Conservation (phyloP, 192 early-diverging fungal genomes). For the Blastocladiella britannica region DNA sequence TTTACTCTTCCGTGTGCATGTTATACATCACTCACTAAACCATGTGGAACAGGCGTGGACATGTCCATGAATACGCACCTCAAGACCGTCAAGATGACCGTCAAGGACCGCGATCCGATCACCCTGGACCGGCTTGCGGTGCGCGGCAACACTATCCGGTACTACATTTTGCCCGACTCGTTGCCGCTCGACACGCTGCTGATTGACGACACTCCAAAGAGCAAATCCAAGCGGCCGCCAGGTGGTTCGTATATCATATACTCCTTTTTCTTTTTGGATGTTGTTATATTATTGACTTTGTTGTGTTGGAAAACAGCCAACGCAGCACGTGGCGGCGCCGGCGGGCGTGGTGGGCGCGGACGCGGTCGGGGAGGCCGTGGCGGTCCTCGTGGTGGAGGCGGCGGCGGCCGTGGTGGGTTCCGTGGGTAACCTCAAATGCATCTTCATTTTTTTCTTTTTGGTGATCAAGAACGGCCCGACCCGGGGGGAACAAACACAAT, state of each 20-base stretch:
- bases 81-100: slow-evolving; percentile 96
- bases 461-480: too few relatives aligned
- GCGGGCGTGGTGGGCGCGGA: too few relatives aligned
- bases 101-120: slow-evolving; percentile 75
- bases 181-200: slow-evolving; percentile 87
- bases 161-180: slow-evolving; percentile 87
- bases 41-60: slow-evolving; percentile 49
- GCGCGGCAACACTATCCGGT: slow-evolving; percentile 85
- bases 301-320: background rate
- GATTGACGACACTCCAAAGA: slow-evolving; percentile 84
- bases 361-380: too few relatives aligned
- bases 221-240: slow-evolving; percentile 73
- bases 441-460: too few relatives aligned
- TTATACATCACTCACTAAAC: slow-evolving; percentile 1
- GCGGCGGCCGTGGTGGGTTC: slow-evolving; percentile 33
- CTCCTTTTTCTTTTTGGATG: slow-evolving; percentile 1
- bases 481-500: too few relatives aligned
- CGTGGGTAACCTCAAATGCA: too few relatives aligned
- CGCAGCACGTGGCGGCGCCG: background rate
- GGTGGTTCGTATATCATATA: slow-evolving; percentile 11
- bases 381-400: slow-evolving; percentile 14
- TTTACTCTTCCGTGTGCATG: background rate
- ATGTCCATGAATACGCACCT: slow-evolving; percentile 99
- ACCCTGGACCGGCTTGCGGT: slow-evolving; percentile 81
- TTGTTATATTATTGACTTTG: slow-evolving; percentile 9